Conservation (phyloP, 306 rosid species). For the Alnus rubra region DNA sequence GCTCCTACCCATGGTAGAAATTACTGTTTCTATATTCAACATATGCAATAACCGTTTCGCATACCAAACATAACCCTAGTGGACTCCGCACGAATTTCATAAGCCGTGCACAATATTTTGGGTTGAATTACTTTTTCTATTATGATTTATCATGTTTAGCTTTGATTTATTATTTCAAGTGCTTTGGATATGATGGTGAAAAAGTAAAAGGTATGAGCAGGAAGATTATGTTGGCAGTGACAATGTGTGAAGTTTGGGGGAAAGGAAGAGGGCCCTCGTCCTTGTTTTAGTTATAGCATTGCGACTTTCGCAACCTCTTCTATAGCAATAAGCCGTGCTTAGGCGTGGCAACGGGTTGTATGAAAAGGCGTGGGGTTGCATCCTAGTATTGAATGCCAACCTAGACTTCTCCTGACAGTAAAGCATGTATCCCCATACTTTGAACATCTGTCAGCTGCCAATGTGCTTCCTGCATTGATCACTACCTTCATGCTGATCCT, state of each 20-base stretch:
- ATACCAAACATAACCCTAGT: too few relatives aligned
- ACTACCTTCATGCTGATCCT: conserved; percentile 69
- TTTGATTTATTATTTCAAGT: background rate
- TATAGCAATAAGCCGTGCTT: conserved; percentile 26
- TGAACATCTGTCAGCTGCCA: conserved; percentile 29
- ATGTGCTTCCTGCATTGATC: conserved; percentile 61
- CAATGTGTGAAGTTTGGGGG: conserved; percentile 38
- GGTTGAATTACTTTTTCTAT: background rate
- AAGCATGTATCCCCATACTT: conserved; percentile 12
- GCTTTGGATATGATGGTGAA: conserved; percentile 68
- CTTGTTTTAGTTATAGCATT: conserved; percentile 62
- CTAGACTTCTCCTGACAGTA: conserved; percentile 79
- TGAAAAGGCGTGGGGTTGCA: conserved; percentile 93
- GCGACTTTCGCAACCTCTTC: conserved; percentile 95
- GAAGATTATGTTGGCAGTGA: conserved; percentile 39
- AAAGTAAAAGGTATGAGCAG: conserved; percentile 88
- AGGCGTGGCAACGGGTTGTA: conserved; percentile 51
- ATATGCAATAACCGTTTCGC: too few relatives aligned
- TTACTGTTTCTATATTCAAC: too few relatives aligned
- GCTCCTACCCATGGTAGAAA: too few relatives aligned
- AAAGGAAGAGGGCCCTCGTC: conserved; percentile 72
- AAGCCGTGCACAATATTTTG: too few relatives aligned
- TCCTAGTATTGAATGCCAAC: conserved; percentile 76
- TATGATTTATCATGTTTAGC: background rate
- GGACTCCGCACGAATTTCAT: too few relatives aligned